Evolutionary conservation across 179 eudicot genomes (phyloP), one percentile per base, ranked within the genome.

Genomic region (Monotropa hypopitys): DNA sequence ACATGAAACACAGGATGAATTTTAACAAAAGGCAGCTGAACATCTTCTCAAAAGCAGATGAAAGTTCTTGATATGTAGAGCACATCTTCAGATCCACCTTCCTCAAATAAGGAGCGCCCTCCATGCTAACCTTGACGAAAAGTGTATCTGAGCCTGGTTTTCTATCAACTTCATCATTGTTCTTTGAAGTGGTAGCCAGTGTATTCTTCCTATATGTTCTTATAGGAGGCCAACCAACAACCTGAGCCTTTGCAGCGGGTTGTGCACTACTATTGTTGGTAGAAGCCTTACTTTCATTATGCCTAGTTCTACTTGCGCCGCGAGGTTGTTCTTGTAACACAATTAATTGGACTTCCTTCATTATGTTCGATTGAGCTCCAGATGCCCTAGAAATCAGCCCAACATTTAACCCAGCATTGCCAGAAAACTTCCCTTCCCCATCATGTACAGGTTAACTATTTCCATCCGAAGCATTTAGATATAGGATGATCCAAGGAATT

Each of bases 211-310:
- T 83, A 47, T 84, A 93, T 10, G 93, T 84, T 83, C 92, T 83
- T 23, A 93, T 83, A 57, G 98, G 98, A 80, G 98, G 98, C 98
- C 98, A 93, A 75, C 98, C 98, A 66, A 91, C 92, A 76, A 91
- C 97, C 83, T 93, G 98, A 15, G 94, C 92, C 94, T 92, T 93
- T 23, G 98, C 86, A 84, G 92, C 93, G 61, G 98, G 97, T 49
- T 97, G 97, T 53, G 91, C 88, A 79, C 83, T 84, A 72, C 65
- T 77, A 66, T 65, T 86, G 82, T 80, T 84, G 74, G 81, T 88
- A 47, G 91, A 73, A 62, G 81, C 69, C 75, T 66, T 69, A 7
- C 84, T 50, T 45, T 82, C 72, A 40, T 53, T 62, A 30, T 70
- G 69, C 13, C 28, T 69, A 45, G 74, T 47, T 40, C 73, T 77